phyloP scores from a whole-genome alignment of 257 asterid species.

The Petunia secreta region DNA sequence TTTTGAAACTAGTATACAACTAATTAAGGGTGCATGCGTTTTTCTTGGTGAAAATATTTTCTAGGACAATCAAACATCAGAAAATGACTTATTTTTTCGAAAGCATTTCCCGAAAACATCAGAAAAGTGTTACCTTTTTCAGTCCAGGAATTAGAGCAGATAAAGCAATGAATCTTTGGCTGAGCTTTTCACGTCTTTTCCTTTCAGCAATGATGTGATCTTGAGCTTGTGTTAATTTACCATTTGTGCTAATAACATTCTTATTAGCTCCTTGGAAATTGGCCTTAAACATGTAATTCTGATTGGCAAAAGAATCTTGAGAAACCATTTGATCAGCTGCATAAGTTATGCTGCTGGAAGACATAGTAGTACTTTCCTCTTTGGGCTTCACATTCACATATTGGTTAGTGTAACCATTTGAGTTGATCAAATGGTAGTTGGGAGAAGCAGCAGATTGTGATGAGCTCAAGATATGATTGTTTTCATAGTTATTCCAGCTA shows the following conservation, averaged over 20 bases:
- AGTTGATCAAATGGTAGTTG: conserved; percentile 33
- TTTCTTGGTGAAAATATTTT: too few relatives aligned
- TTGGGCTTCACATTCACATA: conserved; percentile 48
- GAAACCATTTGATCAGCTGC: conserved; percentile 35
- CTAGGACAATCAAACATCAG: too few relatives aligned
- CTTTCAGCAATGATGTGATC: conserved; percentile 90
- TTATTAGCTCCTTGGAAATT: conserved; percentile 48
- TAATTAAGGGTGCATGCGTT: too few relatives aligned
- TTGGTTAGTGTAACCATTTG: conserved; percentile 30
- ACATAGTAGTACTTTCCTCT: conserved; percentile 43
- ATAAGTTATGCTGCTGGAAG: conserved; percentile 38
- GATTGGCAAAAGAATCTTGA: conserved; percentile 37
- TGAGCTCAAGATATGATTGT: conserved; percentile 27
- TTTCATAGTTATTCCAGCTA: conserved; percentile 36
- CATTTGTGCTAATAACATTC: conserved; percentile 29
- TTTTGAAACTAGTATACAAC: too few relatives aligned
- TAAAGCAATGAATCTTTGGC: conserved; percentile 77
- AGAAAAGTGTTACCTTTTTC: too few relatives aligned
- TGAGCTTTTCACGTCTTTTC: conserved; percentile 78
- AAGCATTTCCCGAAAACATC: too few relatives aligned
- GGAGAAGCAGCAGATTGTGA: conserved; percentile 26
- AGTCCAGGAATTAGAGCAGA: conserved; percentile 87
- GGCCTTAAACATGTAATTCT: conserved; percentile 47
- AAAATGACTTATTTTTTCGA: too few relatives aligned
- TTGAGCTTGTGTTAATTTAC: conserved; percentile 55